Percentiles rank a stretch among this genome's conserved stretches.
Conservation (phyloP, 257 asterid species). For the Handroanthus guayacan region DNA sequence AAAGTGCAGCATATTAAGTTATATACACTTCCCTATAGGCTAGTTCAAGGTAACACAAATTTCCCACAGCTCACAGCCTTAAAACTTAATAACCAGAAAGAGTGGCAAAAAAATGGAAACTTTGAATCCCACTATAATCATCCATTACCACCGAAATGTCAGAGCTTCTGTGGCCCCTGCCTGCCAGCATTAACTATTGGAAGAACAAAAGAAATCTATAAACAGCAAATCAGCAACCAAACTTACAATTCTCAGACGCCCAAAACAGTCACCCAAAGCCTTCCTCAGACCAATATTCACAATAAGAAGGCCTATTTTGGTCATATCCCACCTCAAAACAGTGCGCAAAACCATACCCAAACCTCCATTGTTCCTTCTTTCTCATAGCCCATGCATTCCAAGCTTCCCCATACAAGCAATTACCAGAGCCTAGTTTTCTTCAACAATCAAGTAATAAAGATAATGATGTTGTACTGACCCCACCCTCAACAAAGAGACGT, state of each 20-base stretch:
- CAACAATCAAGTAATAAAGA: constrained; percentile 15
- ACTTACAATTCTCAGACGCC: constrained; percentile 20
- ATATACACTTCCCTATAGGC: constrained; percentile 6
- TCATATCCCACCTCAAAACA: constrained; percentile 12
- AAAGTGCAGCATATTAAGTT: constrained; percentile 6
- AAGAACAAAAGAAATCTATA: constrained; percentile 15
- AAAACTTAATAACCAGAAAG: constrained; percentile 1
- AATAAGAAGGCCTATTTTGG: constrained; percentile 8
- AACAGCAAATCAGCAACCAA: constrained; percentile 20
- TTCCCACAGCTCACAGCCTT: constrained; percentile 24
- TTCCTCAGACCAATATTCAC: constrained; percentile 5
- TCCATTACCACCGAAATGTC: constrained; percentile 18
- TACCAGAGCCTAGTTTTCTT: constrained; percentile 23
- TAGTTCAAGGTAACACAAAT: constrained; percentile 1
- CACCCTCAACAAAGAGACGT: constrained; percentile 26
- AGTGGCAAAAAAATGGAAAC: constrained; percentile 7
- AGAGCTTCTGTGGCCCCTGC: constrained; percentile 19
- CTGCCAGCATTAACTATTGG: constrained; percentile 23
- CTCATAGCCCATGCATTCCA: not conserved
- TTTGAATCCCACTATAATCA: not conserved
- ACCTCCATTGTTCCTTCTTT: constrained; percentile 29
- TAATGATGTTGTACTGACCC: constrained; percentile 25
- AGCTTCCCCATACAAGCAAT: constrained; percentile 5
- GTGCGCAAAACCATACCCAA: constrained; percentile 8
- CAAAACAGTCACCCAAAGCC: constrained; percentile 12